phyloP scores from a whole-genome alignment of 179 eudicot genomes.

The Drosera spatulata region DNA sequence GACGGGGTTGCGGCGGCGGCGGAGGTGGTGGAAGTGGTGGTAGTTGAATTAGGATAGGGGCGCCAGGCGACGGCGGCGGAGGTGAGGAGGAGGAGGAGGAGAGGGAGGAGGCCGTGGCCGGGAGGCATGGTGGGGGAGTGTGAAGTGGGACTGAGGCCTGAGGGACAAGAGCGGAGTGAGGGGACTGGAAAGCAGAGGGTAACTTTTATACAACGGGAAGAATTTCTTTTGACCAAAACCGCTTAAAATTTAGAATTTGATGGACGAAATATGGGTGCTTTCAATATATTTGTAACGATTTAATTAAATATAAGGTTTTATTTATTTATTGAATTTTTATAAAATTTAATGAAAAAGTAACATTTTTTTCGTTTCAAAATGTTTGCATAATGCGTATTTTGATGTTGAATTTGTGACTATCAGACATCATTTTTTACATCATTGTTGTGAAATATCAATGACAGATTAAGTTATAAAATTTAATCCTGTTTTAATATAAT shows the following conservation, averaged over 20 bases:
- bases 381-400: too few relatives aligned
- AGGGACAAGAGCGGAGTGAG: neutral
- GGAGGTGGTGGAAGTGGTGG: conserved; percentile 4
- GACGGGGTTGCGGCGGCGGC: conserved; percentile 17
- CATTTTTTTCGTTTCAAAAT: too few relatives aligned
- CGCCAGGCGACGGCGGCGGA: conserved; percentile 35
- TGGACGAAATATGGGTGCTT: neutral
- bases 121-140: conserved; percentile 8
- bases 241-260: neutral
- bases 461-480: too few relatives aligned
- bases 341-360: too few relatives aligned
- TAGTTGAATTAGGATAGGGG: conserved; percentile 40
- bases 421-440: too few relatives aligned
- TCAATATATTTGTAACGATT: too few relatives aligned
- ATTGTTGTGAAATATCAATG: too few relatives aligned
- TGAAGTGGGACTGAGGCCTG: neutral
- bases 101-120: conserved; percentile 11
- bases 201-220: conserved; percentile 7
- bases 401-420: too few relatives aligned
- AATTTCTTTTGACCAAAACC: conserved; percentile 15
- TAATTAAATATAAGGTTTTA: too few relatives aligned
- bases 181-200: neutral
- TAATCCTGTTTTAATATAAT: too few relatives aligned
- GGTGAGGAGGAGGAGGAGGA: conserved; percentile 15
- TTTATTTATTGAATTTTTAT: too few relatives aligned